These are phyloP conservation scores for Penicillium cosmopolitanum DNA, from an alignment of 495 filamentous ascomycete genomes.

Conservation along the genomic window DNA sequence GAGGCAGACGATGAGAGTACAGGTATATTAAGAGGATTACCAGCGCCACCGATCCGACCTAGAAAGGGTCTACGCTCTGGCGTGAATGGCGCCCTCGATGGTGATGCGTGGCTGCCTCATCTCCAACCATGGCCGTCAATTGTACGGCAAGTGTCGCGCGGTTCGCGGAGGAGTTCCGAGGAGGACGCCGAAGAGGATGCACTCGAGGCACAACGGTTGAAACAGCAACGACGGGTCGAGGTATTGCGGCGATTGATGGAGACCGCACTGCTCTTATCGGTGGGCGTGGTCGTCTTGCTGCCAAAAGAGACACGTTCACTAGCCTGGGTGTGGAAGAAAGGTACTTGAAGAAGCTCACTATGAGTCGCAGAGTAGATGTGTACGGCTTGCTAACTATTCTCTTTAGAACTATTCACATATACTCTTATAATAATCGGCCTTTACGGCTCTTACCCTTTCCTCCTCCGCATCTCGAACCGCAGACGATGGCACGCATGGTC, in stretches of 20 bases:
- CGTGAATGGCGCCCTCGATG: conserved; percentile 43
- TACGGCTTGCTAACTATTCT: conserved; percentile 9
- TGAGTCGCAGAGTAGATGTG: not conserved
- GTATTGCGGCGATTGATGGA: conserved; percentile 50
- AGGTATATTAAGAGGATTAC: conserved; percentile 73
- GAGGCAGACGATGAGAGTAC: conserved; percentile 87
- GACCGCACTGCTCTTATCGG: conserved; percentile 45
- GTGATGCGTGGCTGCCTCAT: conserved; percentile 40
- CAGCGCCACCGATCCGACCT: conserved; percentile 69
- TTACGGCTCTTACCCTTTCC: conserved; percentile 54
- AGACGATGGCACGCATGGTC: conserved; percentile 34
- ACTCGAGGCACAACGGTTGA: conserved; percentile 32
- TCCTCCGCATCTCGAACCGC: conserved; percentile 27
- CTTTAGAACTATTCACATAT: conserved; percentile 54
- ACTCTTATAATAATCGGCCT: conserved; percentile 43
- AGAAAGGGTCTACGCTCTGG: conserved; percentile 73
- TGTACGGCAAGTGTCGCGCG: conserved; percentile 34
- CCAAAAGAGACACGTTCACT: conserved; percentile 35
- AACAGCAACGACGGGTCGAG: conserved; percentile 43
- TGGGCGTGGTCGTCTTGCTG: conserved; percentile 46
- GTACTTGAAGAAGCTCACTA: conserved; percentile 21
- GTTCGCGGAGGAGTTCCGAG: conserved; percentile 44
- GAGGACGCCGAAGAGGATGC: conserved; percentile 38
- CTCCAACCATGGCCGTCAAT: conserved; percentile 45
- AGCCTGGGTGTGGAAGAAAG: conserved; percentile 49